Base-by-base conservation (phyloP, 441 rosid species). In the Jatropha multifida region DNA sequence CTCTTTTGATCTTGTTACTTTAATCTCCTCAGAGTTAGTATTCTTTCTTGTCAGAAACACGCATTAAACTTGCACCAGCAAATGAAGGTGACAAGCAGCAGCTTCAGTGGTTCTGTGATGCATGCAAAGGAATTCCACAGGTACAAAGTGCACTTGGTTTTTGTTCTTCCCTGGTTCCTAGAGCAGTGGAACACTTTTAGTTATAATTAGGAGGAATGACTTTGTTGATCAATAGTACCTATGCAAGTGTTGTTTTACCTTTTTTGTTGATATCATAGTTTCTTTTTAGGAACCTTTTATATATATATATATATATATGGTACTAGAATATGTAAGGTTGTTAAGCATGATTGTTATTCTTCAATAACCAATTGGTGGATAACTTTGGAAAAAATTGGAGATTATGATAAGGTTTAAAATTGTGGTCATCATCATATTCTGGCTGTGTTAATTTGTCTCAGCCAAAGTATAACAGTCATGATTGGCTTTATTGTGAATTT, bases 81-180 rank as follows among this genome's bases (percentile, higher is more conserved):
- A 86, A 75, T 69, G 99, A 89, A 86, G 84, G 88, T 69, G 97
- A 92, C 80, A 81, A 76, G 65, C 88, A 87, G 83, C 97, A 93
- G 80, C 88, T 95, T 49, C 85, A 86, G 83, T 85, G 86, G 89
- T 95, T 95, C 80, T 92, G 92, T 75, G 88, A 95, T 84, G 95
- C 98, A 49, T 93, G 99, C 91, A 93, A 92, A 86, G 98, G 99
- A 82, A 92, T 93, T 74, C 86, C 96, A 38, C 97, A 81, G 97
- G 98, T 90, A 86, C 41, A n/a, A 40, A 20, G 26, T 70, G 13
- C 59, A 44, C 15, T 64, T 65, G 61, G 14, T 56, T 52, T 14
- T 59, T 72, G 71, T 73, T 73, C 55, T 59, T 75, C 42, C 46
- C 38, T 13, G 23, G 49, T 55, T 20, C 70, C 42, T 49, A 61